Evolutionary conservation across 2,329 filamentous ascomycete genomes (phyloP), one percentile per base, ranked within the genome.

Genomic region (Hortaea sp.): DNA sequence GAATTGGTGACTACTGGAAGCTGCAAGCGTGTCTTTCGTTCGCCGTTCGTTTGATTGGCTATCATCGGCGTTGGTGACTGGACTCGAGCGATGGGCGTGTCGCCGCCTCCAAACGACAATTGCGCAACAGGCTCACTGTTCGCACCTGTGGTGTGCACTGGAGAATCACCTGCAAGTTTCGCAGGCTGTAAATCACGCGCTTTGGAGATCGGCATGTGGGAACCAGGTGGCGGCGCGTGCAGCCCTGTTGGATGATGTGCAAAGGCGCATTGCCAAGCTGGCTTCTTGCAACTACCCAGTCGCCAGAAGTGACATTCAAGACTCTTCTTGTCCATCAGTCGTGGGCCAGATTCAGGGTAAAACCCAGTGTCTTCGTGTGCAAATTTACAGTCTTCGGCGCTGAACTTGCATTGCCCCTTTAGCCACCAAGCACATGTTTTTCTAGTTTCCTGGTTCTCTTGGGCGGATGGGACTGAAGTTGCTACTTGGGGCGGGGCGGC

Each of bases 331-430:
- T 20, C 20, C 20, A 20, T 20, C 20, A 20, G 20, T 4, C 20
- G 20, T 20, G 2, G 20, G 4, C 20, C 20, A 20, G 20, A 20
- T 20, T 20, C 20, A 20, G 20, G 20, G 20, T 20, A 20, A 20
- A 20, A 20, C 2, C 53, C 51, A 10, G 51, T 57, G 34, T 57
- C 35, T 27, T 38, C 39, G 39, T 62, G 59, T 13, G 59, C 55
- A 37, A 49, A 62, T 7, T 41, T 44, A 38, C 59, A 62, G 4
- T 37, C 41, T 29, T 45, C 38, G 5, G 50, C 53, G 7, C 46
- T 27, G 7, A 40, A 52, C 6, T 31, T 47, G 47, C 56, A 57
- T 11, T 20, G 6, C 7, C 45, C 53, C n/a, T 39, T 39, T 28
- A 12, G 43, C 43, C 43, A 50, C 29, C 31, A 47, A 27, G 29